phyloP scores from a whole-genome alignment of 352 stramenopile genomes.

The Phytophthora idaei region DNA sequence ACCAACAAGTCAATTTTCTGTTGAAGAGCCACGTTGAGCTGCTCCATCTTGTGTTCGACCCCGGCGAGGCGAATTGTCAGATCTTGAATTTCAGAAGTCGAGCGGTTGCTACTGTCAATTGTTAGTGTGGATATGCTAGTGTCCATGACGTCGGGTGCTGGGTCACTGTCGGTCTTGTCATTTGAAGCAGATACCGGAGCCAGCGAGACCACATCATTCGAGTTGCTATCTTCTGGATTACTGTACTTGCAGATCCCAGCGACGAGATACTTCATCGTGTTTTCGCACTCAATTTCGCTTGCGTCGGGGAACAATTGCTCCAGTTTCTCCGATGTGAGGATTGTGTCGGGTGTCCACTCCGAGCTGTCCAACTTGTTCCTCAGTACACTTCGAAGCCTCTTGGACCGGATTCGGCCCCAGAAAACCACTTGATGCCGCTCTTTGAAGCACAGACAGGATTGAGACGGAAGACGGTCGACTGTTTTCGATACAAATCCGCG shows the following conservation, averaged over 20 bases:
- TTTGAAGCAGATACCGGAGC: not conserved
- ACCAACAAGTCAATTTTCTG: not conserved
- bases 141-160: not conserved
- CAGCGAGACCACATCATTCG: not conserved
- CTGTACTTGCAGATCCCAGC: not conserved
- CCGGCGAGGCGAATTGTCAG: not conserved
- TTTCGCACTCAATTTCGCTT: not conserved
- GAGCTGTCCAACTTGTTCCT: not conserved
- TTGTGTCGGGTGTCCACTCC: not conserved
- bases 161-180: not conserved
- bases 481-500: slow-evolving; percentile 2
- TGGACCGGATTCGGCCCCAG: not conserved
- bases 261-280: not conserved
- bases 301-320: not conserved
- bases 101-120: not conserved
- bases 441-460: not conserved
- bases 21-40: slow-evolving; percentile 3
- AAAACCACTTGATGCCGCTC: not conserved
- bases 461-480: not conserved
- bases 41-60: slow-evolving; percentile 6
- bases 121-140: slow-evolving; percentile 1
- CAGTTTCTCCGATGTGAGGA: not conserved
- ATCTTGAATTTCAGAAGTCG: too few relatives aligned
- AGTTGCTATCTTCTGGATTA: not conserved
- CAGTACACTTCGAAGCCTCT: not conserved